phyloP scores from a whole-genome alignment of 2,329 filamentous ascomycete species.

The Hypoxylon sp. region DNA sequence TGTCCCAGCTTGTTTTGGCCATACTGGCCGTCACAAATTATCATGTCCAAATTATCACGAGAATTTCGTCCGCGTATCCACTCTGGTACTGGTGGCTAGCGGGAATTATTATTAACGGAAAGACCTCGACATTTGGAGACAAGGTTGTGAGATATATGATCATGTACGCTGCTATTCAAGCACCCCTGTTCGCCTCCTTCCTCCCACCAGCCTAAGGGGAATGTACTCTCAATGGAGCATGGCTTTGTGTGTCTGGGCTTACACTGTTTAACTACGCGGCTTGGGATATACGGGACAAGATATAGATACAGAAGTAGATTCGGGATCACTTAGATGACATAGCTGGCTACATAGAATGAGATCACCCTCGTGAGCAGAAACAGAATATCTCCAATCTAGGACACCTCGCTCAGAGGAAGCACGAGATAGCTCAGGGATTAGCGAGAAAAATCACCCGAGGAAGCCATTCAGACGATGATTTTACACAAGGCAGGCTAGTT shows the following conservation, averaged over 20 bases:
- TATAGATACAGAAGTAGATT: background rate
- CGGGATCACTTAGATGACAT: background rate
- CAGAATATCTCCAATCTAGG: background rate
- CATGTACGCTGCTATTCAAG: constrained; percentile 87
- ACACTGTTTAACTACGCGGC: background rate
- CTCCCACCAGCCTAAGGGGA: constrained; percentile 80
- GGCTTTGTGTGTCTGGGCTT: background rate
- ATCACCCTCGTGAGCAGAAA: too few species aligned
- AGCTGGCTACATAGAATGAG: too few species aligned
- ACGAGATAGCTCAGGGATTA: background rate
- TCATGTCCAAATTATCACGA: constrained; percentile 93
- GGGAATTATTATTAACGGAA: constrained; percentile 55
- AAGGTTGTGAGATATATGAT: constrained; percentile 75
- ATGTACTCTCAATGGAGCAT: background rate
- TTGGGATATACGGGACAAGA: background rate
- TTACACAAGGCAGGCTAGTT: background rate
- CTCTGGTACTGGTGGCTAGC: constrained; percentile 90
- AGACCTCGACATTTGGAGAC: constrained; percentile 49
- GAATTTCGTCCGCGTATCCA: constrained; percentile 88
- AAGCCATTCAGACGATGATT: background rate
- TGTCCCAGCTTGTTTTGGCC: constrained; percentile 79
- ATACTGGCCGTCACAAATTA: constrained; percentile 80
- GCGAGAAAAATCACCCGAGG: too few species aligned
- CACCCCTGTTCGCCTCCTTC: constrained; percentile 86
- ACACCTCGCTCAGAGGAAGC: background rate